phyloP scores from a whole-genome alignment of 2,329 filamentous ascomycete genomes.

The Fusarium odoratissimum region DNA sequence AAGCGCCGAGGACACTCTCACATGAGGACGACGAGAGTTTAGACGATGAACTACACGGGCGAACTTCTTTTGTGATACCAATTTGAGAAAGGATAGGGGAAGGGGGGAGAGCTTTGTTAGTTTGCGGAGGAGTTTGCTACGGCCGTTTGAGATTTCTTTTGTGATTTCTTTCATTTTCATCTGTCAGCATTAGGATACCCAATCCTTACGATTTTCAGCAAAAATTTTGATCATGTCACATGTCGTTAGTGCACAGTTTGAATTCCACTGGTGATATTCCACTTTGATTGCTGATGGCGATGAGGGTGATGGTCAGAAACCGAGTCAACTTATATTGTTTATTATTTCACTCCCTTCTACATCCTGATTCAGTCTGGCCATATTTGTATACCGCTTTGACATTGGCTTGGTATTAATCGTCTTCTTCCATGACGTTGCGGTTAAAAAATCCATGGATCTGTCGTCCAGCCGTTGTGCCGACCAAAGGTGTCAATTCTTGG shows the following conservation, averaged over 20 bases:
- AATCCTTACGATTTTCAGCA: constrained; percentile 32
- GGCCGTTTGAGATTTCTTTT: constrained; percentile 25
- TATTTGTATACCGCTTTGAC: no score
- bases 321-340: neutral
- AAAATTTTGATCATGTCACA: neutral
- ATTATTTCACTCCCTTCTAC: no score
- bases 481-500: constrained; percentile 75
- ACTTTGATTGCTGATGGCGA: neutral
- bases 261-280: neutral
- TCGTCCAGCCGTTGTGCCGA: constrained; percentile 81
- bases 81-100: neutral
- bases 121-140: constrained; percentile 15
- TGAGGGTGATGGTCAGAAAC: neutral
- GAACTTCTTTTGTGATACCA: constrained; percentile 17
- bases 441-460: constrained; percentile 87
- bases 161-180: constrained; percentile 20
- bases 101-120: neutral
- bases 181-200: constrained; percentile 46
- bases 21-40: constrained; percentile 33
- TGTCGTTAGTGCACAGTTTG: neutral
- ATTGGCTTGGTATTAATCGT: constrained; percentile 23
- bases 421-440: constrained; percentile 67
- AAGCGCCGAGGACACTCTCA: constrained; percentile 29
- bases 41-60: neutral
- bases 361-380: neutral